Percentiles rank a stretch among this genome's conserved stretches.
Evolutionary conservation across 2,329 filamentous ascomycete genomes (phyloP).

Genomic region (Aspergillus thermomutatus): DNA sequence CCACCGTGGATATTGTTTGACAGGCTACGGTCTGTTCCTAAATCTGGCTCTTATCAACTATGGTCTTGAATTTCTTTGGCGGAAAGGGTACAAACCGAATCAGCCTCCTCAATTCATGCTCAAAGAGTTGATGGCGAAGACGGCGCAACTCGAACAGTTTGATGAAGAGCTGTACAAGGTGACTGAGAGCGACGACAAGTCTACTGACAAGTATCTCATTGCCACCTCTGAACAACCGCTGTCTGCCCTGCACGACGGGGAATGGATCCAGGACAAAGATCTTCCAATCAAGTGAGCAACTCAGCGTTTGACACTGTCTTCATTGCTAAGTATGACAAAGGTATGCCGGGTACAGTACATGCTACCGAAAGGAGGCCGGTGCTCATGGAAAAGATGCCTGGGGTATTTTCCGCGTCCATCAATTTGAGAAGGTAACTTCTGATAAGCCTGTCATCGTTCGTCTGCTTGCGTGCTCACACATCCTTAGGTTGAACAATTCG

Average conservation of each 20-base stretch:
- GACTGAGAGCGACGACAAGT: constrained; percentile 73
- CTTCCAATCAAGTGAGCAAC: constrained; percentile 73
- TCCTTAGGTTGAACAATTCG: constrained; percentile 68
- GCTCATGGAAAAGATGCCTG: constrained; percentile 90
- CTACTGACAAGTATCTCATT: constrained; percentile 80
- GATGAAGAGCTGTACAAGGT: constrained; percentile 99
- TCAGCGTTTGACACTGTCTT: not conserved
- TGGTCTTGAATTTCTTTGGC: constrained; percentile 80
- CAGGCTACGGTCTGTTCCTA: constrained; percentile 82
- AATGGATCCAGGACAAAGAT: constrained; percentile 83
- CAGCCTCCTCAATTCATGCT: constrained; percentile 94
- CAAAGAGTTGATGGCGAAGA: constrained; percentile 95
- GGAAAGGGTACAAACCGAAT: constrained; percentile 75
- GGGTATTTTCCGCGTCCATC: constrained; percentile 97
- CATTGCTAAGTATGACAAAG: constrained; percentile 26
- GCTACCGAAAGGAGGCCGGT: constrained; percentile 93
- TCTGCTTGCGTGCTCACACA: constrained; percentile 8
- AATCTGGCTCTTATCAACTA: constrained; percentile 96
- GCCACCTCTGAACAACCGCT: constrained; percentile 94
- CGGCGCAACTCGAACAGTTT: constrained; percentile 93
- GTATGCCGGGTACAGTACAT: constrained; percentile 87
- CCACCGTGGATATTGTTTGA: constrained; percentile 90
- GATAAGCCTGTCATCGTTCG: not conserved
- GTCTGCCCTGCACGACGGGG: constrained; percentile 85
- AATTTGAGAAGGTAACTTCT: constrained; percentile 77